A percentile compares a stretch with the other conserved stretches of the same genome.
Evolutionary conservation across 176 grass and related monocot species (phyloP).

Genomic region (Tuctoria greenei): DNA sequence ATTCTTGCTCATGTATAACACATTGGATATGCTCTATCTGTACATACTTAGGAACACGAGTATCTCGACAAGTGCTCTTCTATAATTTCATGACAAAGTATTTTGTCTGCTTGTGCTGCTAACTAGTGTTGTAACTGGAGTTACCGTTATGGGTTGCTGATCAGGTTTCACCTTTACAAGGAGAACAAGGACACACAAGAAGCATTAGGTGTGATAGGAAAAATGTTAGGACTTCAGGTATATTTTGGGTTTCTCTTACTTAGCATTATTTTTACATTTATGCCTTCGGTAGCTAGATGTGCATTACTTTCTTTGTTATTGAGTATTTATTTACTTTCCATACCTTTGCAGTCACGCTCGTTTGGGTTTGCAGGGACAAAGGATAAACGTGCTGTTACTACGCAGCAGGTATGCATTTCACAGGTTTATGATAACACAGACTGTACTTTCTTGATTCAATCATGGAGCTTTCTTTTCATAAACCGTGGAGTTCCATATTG

Average conservation of each 20-base stretch:
- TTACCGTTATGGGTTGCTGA: constrained; percentile 21
- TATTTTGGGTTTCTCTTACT: neutral
- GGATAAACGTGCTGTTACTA: constrained; percentile 86
- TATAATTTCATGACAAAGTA: neutral
- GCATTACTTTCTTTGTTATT: constrained; percentile 18
- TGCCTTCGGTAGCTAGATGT: neutral
- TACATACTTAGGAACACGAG: neutral
- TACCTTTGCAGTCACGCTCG: constrained; percentile 57
- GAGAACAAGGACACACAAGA: constrained; percentile 98
- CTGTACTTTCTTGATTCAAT: too few species aligned
- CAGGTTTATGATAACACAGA: neutral
- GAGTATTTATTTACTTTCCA: constrained; percentile 26
- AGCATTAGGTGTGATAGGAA: constrained; percentile 79
- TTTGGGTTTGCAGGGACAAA: constrained; percentile 98
- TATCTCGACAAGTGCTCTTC: neutral
- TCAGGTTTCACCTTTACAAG: constrained; percentile 93
- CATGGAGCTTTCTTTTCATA: neutral
- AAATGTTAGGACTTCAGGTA: constrained; percentile 97
- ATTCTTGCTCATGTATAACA: constrained; percentile 8
- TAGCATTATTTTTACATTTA: too few species aligned
- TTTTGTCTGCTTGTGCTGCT: neutral
- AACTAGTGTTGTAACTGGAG: constrained; percentile 17
- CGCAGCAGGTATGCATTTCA: constrained; percentile 63
- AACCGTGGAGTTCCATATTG: neutral
- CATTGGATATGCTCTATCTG: neutral